Evolutionary conservation across 106 monocot genomes (phyloP), one percentile per base, ranked within the genome.

Genomic region (Dioscorea zingiberensis): DNA sequence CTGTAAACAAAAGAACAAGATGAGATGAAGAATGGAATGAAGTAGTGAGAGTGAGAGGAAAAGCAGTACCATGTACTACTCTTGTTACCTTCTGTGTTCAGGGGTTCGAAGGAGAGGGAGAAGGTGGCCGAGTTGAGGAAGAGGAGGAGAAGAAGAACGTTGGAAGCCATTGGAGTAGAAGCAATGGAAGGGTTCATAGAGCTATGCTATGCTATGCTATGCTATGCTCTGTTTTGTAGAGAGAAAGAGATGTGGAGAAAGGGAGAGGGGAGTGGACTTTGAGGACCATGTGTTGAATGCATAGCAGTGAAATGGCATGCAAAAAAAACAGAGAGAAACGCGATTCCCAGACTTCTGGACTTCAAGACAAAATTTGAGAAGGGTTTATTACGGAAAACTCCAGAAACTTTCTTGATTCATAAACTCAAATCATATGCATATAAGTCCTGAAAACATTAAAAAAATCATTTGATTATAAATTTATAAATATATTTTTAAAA

Each of bases 21-120:
- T 21, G 14, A 70, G 38, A 27, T 15, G 21, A 47, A 70, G 46
- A 51, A 26, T 19, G 21, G 14, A 13, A 10, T 22, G 62, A 46
- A 55, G 9, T 38, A 18, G 13, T 21, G 7, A 51, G 18, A 44
- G 44, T 44, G 54, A 48, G 5, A 17, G 28, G 18, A 22, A 47
- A 58, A 15, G 12, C 12, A 21, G 29, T 27, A 13, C 5, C 2
- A 9, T 12, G 51, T 12, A 19, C 1, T 9, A 0, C 15, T 22
- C 13, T 0, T 1, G 11, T 2, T 59, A 87, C 89, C 89, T 89
- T 89, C 89, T 13, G 62, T 48, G 61, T 89, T 89, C 25, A 81
- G 78, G 0, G 84, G 85, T 66, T 89, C 79, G 54, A 74, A 82
- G 44, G 81, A 82, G 71, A 69, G 59, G 44, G 65, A 69, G 53